phyloP scores from a whole-genome alignment of 2,329 filamentous ascomycete species.

The Lasiodiplodia sp. region DNA sequence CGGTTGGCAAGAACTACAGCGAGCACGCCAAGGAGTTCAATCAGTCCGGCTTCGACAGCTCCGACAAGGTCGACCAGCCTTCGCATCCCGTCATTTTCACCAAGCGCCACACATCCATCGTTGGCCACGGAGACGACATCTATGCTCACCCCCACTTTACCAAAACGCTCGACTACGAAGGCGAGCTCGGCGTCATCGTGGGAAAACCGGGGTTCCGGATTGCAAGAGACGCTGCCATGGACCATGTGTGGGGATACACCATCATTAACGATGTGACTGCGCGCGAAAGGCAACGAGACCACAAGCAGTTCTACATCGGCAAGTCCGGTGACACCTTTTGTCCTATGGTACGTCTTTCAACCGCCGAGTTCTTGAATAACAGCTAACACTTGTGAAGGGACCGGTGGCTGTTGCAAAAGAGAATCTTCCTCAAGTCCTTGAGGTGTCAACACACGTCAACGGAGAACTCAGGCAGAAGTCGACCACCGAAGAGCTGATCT shows the following conservation, averaged over 20 bases:
- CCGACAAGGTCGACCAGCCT: constrained; percentile 61
- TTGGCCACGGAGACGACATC: constrained; percentile 57
- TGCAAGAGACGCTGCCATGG: constrained; percentile 53
- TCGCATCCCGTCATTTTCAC: constrained; percentile 65
- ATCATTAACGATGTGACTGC: constrained; percentile 66
- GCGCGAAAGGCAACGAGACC: constrained; percentile 61
- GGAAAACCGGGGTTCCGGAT: constrained; percentile 58
- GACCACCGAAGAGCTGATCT: constrained; percentile 54
- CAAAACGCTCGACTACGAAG: constrained; percentile 61
- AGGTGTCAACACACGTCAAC: constrained; percentile 57
- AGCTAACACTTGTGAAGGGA: constrained; percentile 40
- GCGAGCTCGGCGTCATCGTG: constrained; percentile 65
- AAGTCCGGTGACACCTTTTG: constrained; percentile 65
- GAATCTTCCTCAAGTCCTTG: constrained; percentile 52
- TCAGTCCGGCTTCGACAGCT: constrained; percentile 61
- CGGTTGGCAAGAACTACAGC: constrained; percentile 65
- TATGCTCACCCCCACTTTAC: constrained; percentile 58
- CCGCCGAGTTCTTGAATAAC: background rate
- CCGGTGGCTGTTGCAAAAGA: constrained; percentile 59
- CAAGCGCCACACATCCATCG: constrained; percentile 61
- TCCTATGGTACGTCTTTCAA: constrained; percentile 53
- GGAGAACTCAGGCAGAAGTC: constrained; percentile 59
- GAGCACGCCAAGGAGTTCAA: constrained; percentile 67
- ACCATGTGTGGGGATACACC: constrained; percentile 64
- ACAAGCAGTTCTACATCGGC: constrained; percentile 68